Base-by-base conservation (phyloP, 257 asterid species). In the Phtheirospermum japonicum region DNA sequence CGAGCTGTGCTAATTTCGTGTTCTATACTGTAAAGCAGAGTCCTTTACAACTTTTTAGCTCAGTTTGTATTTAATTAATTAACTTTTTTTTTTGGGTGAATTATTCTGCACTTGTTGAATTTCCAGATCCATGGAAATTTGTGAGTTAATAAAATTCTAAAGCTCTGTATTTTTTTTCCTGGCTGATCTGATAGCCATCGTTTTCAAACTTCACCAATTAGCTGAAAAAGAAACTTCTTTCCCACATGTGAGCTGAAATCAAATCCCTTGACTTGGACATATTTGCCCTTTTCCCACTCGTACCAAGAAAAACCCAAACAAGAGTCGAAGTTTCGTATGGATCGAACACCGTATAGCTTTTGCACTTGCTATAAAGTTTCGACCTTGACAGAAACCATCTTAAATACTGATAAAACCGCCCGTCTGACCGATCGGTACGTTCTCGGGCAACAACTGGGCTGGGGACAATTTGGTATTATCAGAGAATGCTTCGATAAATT, bases 381-480 rank as follows among this genome's bases (percentile, higher is more conserved):
- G 12, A 80, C 53, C 75, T 74, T 88, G 83, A 68, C 58, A 34
- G 86, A 74, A 56, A 73, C 85, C 31, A 74, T 83, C 62, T 72
- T 88, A 74, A 89, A 66, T 9, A 66, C 86, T 0, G 66, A 61
- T 17, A 71, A 72, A 61, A 64, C 53, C 0, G 80, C 79, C 7
- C 69, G 66, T 64, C 70, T 87, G 65, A 73, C 59, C 30, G 90
- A 84, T 53, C 68, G 72, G 16, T 87, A 79, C 73, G 71, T 69
- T 70, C 94, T 87, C 14, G 88, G 94, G 46, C 70, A 72, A 39
- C 88, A 79, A 55, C 80, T 87, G 69, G 95, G 95, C 6, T 80
- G 87, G 90, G 95, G 95, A 0, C 95, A 85, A 53, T 87, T 82
- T 69, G 95, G 95, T 12, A 50, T 87, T 59, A 88, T 88, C 55